Evolutionary conservation across 169 alveolate genomes (phyloP).

Genomic region (Plasmodium gonderi): DNA sequence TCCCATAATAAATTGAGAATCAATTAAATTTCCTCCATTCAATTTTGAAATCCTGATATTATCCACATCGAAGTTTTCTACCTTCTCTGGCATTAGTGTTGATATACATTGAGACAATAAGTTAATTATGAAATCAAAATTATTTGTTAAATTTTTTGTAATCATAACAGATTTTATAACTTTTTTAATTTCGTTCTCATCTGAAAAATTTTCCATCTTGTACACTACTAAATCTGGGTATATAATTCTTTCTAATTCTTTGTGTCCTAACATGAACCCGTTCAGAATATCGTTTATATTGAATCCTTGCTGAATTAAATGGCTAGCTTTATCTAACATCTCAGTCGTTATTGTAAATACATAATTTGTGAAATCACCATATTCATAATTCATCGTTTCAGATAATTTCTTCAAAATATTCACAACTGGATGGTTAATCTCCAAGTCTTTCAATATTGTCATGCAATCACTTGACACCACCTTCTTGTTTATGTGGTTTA

Average conservation of each 20-base stretch:
- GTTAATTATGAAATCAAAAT: slow-evolving; percentile 75
- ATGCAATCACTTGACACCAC: slow-evolving; percentile 97
- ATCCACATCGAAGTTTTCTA: slow-evolving; percentile 95
- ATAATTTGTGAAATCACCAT: slow-evolving; percentile 98
- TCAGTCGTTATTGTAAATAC: slow-evolving; percentile 98
- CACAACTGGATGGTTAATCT: slow-evolving; percentile 99
- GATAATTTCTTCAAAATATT: slow-evolving; percentile 98
- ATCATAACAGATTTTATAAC: slow-evolving; percentile 85
- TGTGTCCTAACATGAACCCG: slow-evolving; percentile 90
- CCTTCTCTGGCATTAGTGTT: slow-evolving; percentile 92
- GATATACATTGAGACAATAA: slow-evolving; percentile 93
- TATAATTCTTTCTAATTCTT: slow-evolving; percentile 25
- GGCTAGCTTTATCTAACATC: slow-evolving; percentile 92
- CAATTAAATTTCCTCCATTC: slow-evolving; percentile 94
- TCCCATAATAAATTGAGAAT: slow-evolving; percentile 93
- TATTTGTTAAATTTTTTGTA: slow-evolving; percentile 64
- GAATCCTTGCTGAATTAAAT: slow-evolving; percentile 92
- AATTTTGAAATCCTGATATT: slow-evolving; percentile 97
- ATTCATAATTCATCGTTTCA: slow-evolving; percentile 96
- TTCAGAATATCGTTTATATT: slow-evolving; percentile 96
- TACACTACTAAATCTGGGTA: slow-evolving; percentile 61
- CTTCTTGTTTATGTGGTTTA: slow-evolving; percentile 97
- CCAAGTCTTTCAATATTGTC: slow-evolving; percentile 97
- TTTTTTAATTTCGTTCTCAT: slow-evolving; percentile 82
- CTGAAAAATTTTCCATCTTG: slow-evolving; percentile 81